phyloP scores from a whole-genome alignment of 2,329 filamentous ascomycete genomes.

The Stagonosporopsis cucurbitacearum region DNA sequence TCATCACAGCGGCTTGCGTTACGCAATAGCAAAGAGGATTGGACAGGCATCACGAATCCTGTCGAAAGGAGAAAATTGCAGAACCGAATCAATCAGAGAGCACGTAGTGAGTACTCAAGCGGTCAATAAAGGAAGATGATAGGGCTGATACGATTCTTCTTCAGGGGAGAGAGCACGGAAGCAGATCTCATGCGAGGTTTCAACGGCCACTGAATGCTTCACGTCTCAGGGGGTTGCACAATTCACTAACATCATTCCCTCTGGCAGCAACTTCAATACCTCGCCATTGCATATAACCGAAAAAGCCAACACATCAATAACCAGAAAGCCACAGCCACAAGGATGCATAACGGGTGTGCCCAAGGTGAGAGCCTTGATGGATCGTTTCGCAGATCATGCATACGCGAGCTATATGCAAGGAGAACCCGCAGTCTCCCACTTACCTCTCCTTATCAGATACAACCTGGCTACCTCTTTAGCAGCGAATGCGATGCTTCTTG shows the following conservation, averaged over 20 bases:
- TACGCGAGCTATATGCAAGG: conserved; percentile 26
- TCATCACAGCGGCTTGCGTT: conserved; percentile 20
- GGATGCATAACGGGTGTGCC: conserved; percentile 14
- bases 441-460: conserved; percentile 21
- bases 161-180: background rate
- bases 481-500: conserved; percentile 19
- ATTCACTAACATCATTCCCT: no score
- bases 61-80: conserved; percentile 25
- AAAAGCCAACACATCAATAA: no score
- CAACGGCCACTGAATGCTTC: background rate
- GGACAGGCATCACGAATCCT: conserved; percentile 26
- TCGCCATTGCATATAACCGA: background rate
- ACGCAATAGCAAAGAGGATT: conserved; percentile 23
- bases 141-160: background rate
- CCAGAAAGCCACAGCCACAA: background rate
- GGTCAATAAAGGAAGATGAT: background rate
- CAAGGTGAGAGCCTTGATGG: conserved; percentile 19
- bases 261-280: background rate
- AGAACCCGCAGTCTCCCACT: conserved; percentile 17
- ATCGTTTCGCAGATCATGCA: conserved; percentile 26
- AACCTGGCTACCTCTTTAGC: conserved; percentile 22
- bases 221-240: background rate
- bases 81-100: conserved; percentile 30
- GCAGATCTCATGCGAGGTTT: background rate
- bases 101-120: conserved; percentile 12